Evolutionary conservation across 1,284 basidiomycete species (phyloP).

Genomic region (Papiliotrema nemorosa): DNA sequence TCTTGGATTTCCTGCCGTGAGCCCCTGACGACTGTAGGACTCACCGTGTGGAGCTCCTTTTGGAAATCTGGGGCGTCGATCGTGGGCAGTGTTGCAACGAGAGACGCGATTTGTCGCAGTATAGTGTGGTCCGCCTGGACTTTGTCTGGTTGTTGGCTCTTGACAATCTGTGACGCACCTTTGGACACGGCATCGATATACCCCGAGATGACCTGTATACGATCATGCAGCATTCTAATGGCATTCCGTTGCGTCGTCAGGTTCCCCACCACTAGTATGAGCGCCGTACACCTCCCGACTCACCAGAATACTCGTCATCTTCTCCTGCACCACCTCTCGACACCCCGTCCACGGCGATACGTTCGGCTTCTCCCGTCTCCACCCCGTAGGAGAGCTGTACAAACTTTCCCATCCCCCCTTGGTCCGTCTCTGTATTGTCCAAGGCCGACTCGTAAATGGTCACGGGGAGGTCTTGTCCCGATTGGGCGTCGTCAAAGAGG

Average conservation of each 20-base stretch:
- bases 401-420: slow-evolving; percentile 54
- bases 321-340: slow-evolving; percentile 68
- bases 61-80: slow-evolving; percentile 74
- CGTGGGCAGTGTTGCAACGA: slow-evolving; percentile 80
- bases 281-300: slow-evolving; percentile 13
- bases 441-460: slow-evolving; percentile 85
- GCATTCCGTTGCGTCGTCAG: slow-evolving; percentile 89
- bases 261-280: slow-evolving; percentile 75
- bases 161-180: slow-evolving; percentile 51
- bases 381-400: slow-evolving; percentile 68
- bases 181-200: slow-evolving; percentile 74
- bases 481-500: slow-evolving; percentile 48
- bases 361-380: slow-evolving; percentile 97
- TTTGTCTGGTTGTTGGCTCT: slow-evolving; percentile 53
- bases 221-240: slow-evolving; percentile 90
- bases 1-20: slow-evolving; percentile 82
- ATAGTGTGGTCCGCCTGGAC: slow-evolving; percentile 70
- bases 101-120: slow-evolving; percentile 76
- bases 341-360: slow-evolving; percentile 96
- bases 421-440: slow-evolving; percentile 51
- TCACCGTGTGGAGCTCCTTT: slow-evolving; percentile 78
- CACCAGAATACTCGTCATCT: slow-evolving; percentile 58
- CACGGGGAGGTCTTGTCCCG: slow-evolving; percentile 70
- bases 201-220: slow-evolving; percentile 73
- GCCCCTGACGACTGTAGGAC: background rate